Evolutionary conservation across 2,329 filamentous ascomycete genomes (phyloP), one percentile per base, ranked within the genome.

Genomic region (Aspergillus puulaauensis): DNA sequence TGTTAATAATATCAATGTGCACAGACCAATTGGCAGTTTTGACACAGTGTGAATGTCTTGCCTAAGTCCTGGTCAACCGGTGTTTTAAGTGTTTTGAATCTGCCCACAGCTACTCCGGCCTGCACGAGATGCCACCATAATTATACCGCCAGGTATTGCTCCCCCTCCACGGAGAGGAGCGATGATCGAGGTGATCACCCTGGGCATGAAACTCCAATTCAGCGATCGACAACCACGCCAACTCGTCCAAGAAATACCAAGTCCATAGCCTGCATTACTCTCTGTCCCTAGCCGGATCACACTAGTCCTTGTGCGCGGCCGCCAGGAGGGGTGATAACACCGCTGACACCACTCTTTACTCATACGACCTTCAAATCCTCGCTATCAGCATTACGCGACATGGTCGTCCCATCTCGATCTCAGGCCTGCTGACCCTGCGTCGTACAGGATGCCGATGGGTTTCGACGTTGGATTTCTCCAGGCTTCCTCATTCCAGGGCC

Each of bases 351-450:
- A 24, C 17, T 27, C 11, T 41, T 57, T 46, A 52, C 46, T 53
- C 50, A 54, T 48, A 43, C 44, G 24, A 40, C 27, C 35, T 48
- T 37, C 43, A 31, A 37, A 37, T 45, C 41, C 54, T 59, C 44
- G 50, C 53, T 54, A 58, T 54, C 50, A 41, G 48, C 43, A 62
- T 64, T 65, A 65, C 63, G 63, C 27, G 2, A 31, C 59, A 45
- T 21, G 60, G 62, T 65, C 54, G 48, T 56, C 54, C 55, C 53
- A 60, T 61, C 24, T 43, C 6, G 12, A 51, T 33, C 21, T 44
- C n/a, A 47, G 15, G n/a, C 52, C 43, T 31, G 52, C 35, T 54
- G 44, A 48, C 52, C 33, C 12, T 48, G 35, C 33, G 52, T 48
- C 44, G 43, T 39, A 43, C 44, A 48, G 19, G 35, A 37, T 37